A percentile compares a stretch with the other conserved stretches of the same genome.
Conservation (phyloP, 345 rosid species). For the Brassica incana region DNA sequence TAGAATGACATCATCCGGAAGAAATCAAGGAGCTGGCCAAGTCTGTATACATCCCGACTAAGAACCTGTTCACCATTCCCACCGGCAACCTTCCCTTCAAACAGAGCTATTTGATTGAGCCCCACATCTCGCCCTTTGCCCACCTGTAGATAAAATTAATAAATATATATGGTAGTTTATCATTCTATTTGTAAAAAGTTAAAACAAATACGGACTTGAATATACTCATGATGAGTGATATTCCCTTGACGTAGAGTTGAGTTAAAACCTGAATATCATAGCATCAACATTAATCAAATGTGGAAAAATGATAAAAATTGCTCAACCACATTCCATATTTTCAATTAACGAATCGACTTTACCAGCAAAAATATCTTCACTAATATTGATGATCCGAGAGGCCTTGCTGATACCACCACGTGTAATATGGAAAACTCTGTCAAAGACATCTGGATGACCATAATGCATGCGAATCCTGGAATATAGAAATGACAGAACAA, state of each 20-base stretch:
- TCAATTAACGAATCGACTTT: conserved; percentile 6
- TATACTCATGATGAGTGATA: conserved; percentile 97
- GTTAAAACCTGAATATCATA: conserved; percentile 69
- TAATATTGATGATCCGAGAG: conserved; percentile 94
- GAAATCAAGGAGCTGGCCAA: conserved; percentile 98
- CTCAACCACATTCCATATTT: background rate
- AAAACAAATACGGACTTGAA: conserved; percentile 91
- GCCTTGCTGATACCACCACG: conserved; percentile 99
- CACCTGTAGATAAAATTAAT: conserved; percentile 56
- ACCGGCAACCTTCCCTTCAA: conserved; percentile 99
- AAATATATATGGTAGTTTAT: background rate
- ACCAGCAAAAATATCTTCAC: conserved; percentile 97
- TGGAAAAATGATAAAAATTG: background rate
- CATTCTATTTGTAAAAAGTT: conserved; percentile 2
- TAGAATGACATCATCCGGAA: conserved; percentile 96
- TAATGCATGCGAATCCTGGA: conserved; percentile 96
- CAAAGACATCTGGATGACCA: conserved; percentile 99
- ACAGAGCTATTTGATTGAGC: conserved; percentile 94
- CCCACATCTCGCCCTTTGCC: conserved; percentile 99
- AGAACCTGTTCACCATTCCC: conserved; percentile 99
- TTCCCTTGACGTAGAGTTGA: conserved; percentile 97
- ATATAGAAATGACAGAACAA: conserved; percentile 8
- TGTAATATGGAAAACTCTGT: conserved; percentile 94
- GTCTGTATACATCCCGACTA: conserved; percentile 96
- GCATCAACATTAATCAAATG: conserved; percentile 5